Percentiles rank a stretch among this genome's conserved stretches.
Evolutionary conservation across 805 yeast genomes (phyloP).

Genomic region (Debaryomyces tyrocola): DNA sequence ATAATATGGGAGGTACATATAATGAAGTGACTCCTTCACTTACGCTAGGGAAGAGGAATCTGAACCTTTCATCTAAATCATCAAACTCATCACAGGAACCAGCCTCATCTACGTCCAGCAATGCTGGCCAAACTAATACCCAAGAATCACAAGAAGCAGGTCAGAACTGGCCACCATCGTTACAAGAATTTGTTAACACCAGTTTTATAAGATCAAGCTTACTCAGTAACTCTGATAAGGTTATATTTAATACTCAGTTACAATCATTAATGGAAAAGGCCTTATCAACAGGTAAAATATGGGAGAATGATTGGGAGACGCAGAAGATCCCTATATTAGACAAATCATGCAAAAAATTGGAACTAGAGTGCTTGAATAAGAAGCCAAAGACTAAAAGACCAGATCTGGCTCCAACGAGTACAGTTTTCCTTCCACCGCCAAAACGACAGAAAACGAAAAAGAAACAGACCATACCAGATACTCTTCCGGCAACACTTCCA

Average conservation of each 20-base stretch:
- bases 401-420: neutral
- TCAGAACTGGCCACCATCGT: conserved; percentile 52
- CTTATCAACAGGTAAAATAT: conserved; percentile 40
- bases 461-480: neutral
- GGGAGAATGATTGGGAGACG: conserved; percentile 53
- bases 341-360: conserved; percentile 7
- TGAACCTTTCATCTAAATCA: neutral
- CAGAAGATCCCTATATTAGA: conserved; percentile 51
- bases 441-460: neutral
- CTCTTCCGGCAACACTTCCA: neutral
- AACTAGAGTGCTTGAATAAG: conserved; percentile 10
- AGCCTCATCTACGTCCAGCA: neutral
- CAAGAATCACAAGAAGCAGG: neutral
- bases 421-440: neutral
- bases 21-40: conserved; percentile 9
- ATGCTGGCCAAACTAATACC: neutral
- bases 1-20: conserved; percentile 7
- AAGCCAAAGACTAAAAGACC: neutral
- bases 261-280: conserved; percentile 51
- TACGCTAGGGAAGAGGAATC: conserved; percentile 4
- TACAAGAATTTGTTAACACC: conserved; percentile 50
- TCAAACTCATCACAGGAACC: neutral
- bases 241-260: conserved; percentile 49
- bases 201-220: conserved; percentile 44
- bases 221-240: conserved; percentile 33